Conservation (phyloP, 2,329 filamentous ascomycete species). For the Gliomastix tumulicola region DNA sequence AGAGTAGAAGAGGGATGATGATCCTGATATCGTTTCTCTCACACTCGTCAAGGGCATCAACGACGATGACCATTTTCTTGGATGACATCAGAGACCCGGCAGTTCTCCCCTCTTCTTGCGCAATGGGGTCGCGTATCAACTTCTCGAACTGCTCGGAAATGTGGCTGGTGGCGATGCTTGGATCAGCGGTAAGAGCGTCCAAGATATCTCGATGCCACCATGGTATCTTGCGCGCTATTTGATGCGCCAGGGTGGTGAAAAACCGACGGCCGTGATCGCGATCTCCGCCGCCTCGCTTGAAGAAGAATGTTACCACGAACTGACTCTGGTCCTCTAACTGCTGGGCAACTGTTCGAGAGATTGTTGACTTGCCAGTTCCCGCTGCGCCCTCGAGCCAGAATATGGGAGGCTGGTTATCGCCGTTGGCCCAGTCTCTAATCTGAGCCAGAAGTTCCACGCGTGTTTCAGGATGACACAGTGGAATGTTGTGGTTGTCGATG, state of each 20-base stretch:
- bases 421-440: conserved; percentile 1
- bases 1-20: background rate
- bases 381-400: conserved; percentile 2
- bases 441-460: too few relatives aligned
- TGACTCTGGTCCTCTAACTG: background rate
- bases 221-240: background rate
- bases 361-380: conserved; percentile 2
- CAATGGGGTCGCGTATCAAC: background rate
- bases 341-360: background rate
- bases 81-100: too few relatives aligned
- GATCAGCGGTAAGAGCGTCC: background rate
- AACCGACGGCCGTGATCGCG: background rate
- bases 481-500: too few relatives aligned
- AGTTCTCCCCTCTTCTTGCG: too few relatives aligned
- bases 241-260: background rate
- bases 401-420: background rate
- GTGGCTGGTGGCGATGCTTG: background rate
- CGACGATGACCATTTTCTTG: background rate
- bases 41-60: conserved; percentile 3
- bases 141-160: conserved; percentile 1
- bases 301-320: conserved; percentile 2
- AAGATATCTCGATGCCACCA: too few relatives aligned
- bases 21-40: background rate
- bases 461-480: too few relatives aligned
- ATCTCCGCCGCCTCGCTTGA: conserved; percentile 1